Percentiles rank a stretch among this genome's conserved stretches.
Conservation (phyloP, 148 eudicot species). For the Cornus florida region DNA sequence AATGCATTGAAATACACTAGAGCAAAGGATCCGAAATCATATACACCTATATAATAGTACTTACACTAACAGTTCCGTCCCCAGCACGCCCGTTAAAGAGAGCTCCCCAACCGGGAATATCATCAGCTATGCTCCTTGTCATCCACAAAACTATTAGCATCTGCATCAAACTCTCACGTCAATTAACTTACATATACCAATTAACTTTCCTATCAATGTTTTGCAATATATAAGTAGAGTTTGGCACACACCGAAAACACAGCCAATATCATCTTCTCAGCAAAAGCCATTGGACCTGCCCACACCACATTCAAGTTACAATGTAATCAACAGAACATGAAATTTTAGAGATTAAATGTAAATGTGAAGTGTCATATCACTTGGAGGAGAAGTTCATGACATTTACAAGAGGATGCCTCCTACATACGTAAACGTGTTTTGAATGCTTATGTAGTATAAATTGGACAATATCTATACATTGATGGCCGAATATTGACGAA, state of each 20-base stretch:
- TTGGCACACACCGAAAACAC: conserved; percentile 62
- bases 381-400: no score
- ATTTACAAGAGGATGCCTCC: no score
- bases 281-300: conserved; percentile 87
- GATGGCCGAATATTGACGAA: no score
- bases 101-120: conserved; percentile 89
- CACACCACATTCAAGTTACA: neutral
- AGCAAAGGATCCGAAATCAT: no score
- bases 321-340: neutral
- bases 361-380: no score
- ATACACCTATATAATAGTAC: conserved; percentile 13
- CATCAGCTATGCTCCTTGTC: conserved; percentile 91
- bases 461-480: no score
- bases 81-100: conserved; percentile 76
- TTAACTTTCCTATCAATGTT: neutral
- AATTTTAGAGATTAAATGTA: no score
- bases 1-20: no score
- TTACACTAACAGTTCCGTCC: conserved; percentile 91
- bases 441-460: no score
- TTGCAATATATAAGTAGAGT: neutral
- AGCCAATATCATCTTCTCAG: conserved; percentile 71
- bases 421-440: no score
- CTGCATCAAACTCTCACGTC: conserved; percentile 29
- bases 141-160: conserved; percentile 74
- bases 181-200: neutral